Evolutionary conservation across 106 monocot genomes (phyloP).

Genomic region (Xerophyta viscosa): DNA sequence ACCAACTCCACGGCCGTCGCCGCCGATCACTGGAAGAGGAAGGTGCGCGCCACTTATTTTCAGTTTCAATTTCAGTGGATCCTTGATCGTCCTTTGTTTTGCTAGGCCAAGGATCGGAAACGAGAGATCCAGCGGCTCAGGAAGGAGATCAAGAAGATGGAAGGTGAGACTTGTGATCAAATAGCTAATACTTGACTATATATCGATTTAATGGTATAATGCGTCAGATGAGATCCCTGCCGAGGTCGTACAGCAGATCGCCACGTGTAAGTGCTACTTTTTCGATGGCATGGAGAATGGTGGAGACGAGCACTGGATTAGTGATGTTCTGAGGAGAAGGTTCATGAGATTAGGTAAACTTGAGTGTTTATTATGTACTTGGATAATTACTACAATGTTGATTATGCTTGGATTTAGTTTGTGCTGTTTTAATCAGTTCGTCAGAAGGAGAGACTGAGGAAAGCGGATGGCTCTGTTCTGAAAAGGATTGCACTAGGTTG

Average conservation of each 20-base stretch:
- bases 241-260: slow-evolving; percentile 36
- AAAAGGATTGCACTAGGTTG: slow-evolving; percentile 39
- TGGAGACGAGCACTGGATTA: slow-evolving; percentile 47
- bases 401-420: neutral
- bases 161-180: slow-evolving; percentile 20
- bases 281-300: slow-evolving; percentile 53
- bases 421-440: slow-evolving; percentile 43
- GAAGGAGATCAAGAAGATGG: slow-evolving; percentile 79
- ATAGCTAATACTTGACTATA: too few species aligned
- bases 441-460: slow-evolving; percentile 64
- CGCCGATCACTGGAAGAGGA: slow-evolving; percentile 52
- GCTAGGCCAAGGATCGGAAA: slow-evolving; percentile 89
- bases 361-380: too few species aligned
- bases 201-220: neutral
- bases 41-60: slow-evolving; percentile 27
- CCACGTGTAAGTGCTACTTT: slow-evolving; percentile 83
- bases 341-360: slow-evolving; percentile 65
- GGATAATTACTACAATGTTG: neutral
- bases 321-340: slow-evolving; percentile 79
- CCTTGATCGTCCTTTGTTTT: neutral
- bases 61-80: neutral
- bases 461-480: slow-evolving; percentile 32
- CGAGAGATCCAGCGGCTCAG: slow-evolving; percentile 58
- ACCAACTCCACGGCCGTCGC: slow-evolving; percentile 20
- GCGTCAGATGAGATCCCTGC: slow-evolving; percentile 25